phyloP scores from a whole-genome alignment of 2,329 filamentous ascomycete species.

The Calonectria henricotiae region DNA sequence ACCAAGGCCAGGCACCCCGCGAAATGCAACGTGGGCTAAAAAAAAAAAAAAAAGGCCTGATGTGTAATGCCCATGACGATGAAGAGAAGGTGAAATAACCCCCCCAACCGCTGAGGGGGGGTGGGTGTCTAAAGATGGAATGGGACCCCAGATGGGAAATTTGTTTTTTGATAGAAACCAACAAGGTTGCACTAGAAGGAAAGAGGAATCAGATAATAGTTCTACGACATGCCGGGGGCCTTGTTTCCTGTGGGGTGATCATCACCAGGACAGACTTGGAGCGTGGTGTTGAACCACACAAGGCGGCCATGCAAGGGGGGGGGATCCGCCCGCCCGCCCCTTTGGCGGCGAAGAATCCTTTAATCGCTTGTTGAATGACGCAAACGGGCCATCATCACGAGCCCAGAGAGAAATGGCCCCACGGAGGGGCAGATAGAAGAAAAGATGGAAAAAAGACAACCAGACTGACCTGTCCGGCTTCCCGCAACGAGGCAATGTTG shows the following conservation, averaged over 20 bases:
- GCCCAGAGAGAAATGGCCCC: not conserved
- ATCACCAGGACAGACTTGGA: slow-evolving; percentile 6
- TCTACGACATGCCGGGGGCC: not conserved
- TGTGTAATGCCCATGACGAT: slow-evolving; percentile 25
- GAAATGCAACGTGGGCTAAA: slow-evolving; percentile 52
- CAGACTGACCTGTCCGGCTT: not conserved
- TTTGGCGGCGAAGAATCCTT: not conserved
- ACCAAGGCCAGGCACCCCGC: slow-evolving; percentile 44
- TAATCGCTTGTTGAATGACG: not conserved
- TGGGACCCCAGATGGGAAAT: not conserved
- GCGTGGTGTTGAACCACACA: slow-evolving; percentile 1
- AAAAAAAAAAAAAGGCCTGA: slow-evolving; percentile 52
- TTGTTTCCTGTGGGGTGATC: slow-evolving; percentile 24
- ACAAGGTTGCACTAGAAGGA: not conserved
- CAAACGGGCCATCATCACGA: not conserved
- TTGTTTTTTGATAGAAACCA: not conserved
- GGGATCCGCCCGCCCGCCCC: not conserved
- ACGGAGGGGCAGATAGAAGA: not conserved
- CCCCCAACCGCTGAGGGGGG: not conserved
- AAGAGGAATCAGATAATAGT: not conserved
- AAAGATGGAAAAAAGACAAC: no score
- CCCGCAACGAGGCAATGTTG: no score
- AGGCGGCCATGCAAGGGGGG: slow-evolving; percentile 4
- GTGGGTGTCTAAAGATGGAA: not conserved
- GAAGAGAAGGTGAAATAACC: slow-evolving; percentile 2